Evolutionary conservation across 148 eudicot species (phyloP).

Genomic region (Spergularia bocconei): DNA sequence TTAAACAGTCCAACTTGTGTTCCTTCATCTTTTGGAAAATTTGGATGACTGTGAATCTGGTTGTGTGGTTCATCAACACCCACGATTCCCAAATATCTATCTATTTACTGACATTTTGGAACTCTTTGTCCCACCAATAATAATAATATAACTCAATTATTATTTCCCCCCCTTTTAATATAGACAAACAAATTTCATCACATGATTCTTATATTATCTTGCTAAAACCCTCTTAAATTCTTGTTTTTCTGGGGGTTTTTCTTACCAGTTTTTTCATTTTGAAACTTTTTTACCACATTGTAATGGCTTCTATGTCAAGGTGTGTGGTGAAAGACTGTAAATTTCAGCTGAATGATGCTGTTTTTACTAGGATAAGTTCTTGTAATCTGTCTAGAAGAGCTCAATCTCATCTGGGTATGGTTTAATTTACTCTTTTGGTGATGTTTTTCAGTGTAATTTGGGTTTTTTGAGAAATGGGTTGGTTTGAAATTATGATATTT

Average conservation of each 20-base stretch:
- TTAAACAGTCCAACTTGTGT: conserved; percentile 2
- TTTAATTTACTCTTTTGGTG: background rate
- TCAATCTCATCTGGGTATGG: conserved; percentile 48
- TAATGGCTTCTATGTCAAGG: conserved; percentile 60
- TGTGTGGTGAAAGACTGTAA: conserved; percentile 46
- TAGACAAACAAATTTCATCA: background rate
- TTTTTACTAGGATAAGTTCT: conserved; percentile 38
- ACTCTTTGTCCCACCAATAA: conserved; percentile 22
- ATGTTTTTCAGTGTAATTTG: conserved; percentile 8
- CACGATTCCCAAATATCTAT: background rate
- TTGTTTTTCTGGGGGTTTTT: background rate
- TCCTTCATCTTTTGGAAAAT: background rate
- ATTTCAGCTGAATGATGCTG: conserved; percentile 36
- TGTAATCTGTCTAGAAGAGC: conserved; percentile 25
- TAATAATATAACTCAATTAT: background rate
- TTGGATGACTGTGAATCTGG: background rate
- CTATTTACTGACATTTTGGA: background rate
- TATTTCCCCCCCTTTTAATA: no score
- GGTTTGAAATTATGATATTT: background rate
- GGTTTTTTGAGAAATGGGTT: conserved; percentile 8
- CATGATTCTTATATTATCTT: conserved; percentile 2
- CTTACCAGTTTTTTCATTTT: background rate
- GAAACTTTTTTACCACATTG: background rate
- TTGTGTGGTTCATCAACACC: no score
- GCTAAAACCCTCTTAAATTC: conserved; percentile 14